Base-by-base conservation (phyloP, 345 rosid species). In the Gossypioides kirkii region DNA sequence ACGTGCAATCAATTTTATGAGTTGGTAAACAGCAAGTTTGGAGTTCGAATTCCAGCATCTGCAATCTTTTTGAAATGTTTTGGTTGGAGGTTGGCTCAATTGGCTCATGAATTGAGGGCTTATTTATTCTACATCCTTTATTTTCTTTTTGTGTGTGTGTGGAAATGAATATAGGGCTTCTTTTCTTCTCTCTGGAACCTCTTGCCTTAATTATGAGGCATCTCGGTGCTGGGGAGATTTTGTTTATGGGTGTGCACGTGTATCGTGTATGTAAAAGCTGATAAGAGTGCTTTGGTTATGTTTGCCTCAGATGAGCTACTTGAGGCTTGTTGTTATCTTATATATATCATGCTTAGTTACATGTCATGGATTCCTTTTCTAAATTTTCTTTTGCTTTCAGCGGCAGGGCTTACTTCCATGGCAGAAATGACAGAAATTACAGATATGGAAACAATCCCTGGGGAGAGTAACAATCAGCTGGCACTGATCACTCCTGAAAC, bases 401-500 rank as follows among this genome's bases (percentile, higher is more conserved):
- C 32, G 20, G 53, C 59, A 76, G 82, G 79, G n/a, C 64, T 75
- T 52, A 49, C 49, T 49, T 76, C 43, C 6, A 32, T 36, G 69
- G n/a, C 61, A 70, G 53, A 62, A 25, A 6, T 56, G 22, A 16
- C 10, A 25, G 65, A 52, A 36, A 47, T 36, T 47, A 43, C 32
- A 22, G 26, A 14, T 61, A 72, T 71, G 80, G 76, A 77, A 26
- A 25, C 66, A 65, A 58, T 65, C 14, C 45, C 49, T 1, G 74
- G 6, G 20, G 69, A 59, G 72, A 45, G 47, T 46, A 73, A 69
- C 63, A 63, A 70, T 54, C 60, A 25, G 50, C 52, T 38, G 28
- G 70, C 52, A 32, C 59, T 50, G 14, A 49, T 2, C 46, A 68
- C 69, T 67, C 84, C 87, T 3, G 89, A 87, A 68, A 41, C 80